These are phyloP conservation scores for Phytophthora pluvialis DNA, from an alignment of 352 stramenopile species.

Conservation along the genomic window DNA sequence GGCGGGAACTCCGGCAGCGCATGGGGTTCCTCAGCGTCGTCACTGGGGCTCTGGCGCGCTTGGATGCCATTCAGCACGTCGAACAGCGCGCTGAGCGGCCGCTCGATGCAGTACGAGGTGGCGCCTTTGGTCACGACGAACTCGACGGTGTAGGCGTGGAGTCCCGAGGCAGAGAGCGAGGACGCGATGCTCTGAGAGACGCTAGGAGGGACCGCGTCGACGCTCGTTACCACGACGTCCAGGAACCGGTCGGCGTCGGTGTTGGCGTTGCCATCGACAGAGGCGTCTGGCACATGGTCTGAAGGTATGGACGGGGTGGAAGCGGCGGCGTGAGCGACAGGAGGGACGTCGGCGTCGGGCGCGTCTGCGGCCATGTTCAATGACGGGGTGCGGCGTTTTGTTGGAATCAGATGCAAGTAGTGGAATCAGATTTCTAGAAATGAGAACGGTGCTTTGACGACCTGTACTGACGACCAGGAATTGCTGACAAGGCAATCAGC, in stretches of 20 bases:
- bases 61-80: slow-evolving; percentile 43
- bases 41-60: slow-evolving; percentile 2
- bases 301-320: not conserved
- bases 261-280: not conserved
- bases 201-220: slow-evolving; percentile 45
- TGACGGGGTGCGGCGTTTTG: not conserved
- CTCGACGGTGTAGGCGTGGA: slow-evolving; percentile 57
- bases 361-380: not conserved
- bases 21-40: not conserved
- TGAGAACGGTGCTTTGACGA: too few relatives aligned
- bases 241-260: slow-evolving; percentile 40
- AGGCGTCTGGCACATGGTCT: not conserved
- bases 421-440: not conserved
- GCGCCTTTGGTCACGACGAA: slow-evolving; percentile 62
- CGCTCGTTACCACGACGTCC: slow-evolving; percentile 73
- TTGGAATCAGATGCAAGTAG: not conserved
- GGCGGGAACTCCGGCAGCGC: slow-evolving; percentile 56
- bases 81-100: slow-evolving; percentile 49
- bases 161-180: slow-evolving; percentile 40
- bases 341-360: slow-evolving; percentile 1
- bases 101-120: slow-evolving; percentile 62
- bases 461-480: too few relatives aligned
- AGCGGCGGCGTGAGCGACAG: not conserved
- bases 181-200: slow-evolving; percentile 48
- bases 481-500: too few relatives aligned